A percentile compares a stretch with the other conserved stretches of the same genome.
Conservation (phyloP, 345 rosid genomes). For the Gossypium raimondii region DNA sequence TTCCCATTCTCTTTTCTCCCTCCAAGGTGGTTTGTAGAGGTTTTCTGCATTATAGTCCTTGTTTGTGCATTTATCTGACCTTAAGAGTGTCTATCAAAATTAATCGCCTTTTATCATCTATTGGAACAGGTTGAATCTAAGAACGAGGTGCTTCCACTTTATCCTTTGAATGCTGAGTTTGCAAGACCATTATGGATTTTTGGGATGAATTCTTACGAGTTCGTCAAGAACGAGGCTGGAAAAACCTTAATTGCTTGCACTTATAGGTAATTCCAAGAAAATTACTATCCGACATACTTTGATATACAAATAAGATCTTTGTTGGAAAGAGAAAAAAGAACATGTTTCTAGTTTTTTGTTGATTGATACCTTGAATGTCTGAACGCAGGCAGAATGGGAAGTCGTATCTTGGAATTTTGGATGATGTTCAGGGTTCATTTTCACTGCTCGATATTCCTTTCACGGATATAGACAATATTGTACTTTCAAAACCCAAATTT, state of each 20-base stretch:
- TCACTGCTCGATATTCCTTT: slow-evolving; percentile 80
- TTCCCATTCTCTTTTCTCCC: neutral
- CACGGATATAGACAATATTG: slow-evolving; percentile 78
- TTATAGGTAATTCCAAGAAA: slow-evolving; percentile 56
- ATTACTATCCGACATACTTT: slow-evolving; percentile 11
- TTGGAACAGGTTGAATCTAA: slow-evolving; percentile 57
- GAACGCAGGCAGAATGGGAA: slow-evolving; percentile 81
- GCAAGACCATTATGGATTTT: slow-evolving; percentile 82
- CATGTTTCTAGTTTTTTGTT: neutral
- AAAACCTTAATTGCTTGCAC: slow-evolving; percentile 69
- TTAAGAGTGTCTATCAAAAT: neutral
- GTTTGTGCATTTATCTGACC: neutral
- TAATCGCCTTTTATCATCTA: neutral
- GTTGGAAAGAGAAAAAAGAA: neutral
- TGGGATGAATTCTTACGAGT: slow-evolving; percentile 73
- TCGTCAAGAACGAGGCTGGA: slow-evolving; percentile 51
- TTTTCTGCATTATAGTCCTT: neutral
- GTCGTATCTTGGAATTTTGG: slow-evolving; percentile 75
- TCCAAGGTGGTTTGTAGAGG: neutral
- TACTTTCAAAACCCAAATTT: slow-evolving; percentile 26
- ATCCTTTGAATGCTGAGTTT: slow-evolving; percentile 74
- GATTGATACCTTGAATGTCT: slow-evolving; percentile 13
- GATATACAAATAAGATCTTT: slow-evolving; percentile 3
- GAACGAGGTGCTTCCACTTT: slow-evolving; percentile 55
- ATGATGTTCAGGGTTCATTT: slow-evolving; percentile 54